Conservation (phyloP, 345 rosid species). For the Dipteronia dyeriana region DNA sequence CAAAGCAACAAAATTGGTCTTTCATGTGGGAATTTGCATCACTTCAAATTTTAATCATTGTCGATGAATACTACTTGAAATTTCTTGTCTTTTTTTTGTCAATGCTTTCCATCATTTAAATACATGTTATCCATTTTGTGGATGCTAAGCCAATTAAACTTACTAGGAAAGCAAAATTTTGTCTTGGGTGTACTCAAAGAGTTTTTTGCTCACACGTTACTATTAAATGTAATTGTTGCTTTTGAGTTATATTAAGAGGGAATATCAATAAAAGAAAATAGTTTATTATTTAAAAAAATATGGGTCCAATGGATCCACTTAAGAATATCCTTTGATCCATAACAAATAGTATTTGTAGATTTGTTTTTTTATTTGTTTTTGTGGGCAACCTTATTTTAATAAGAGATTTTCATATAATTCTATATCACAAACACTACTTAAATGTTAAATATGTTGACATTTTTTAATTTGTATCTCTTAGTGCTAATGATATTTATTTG, state of each 20-base stretch:
- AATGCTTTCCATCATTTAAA: background rate
- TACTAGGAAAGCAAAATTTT: background rate
- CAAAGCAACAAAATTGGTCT: conserved; percentile 29
- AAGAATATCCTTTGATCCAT: background rate
- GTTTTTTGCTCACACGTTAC: conserved; percentile 9
- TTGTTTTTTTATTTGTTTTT: too few relatives aligned
- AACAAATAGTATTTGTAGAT: too few relatives aligned
- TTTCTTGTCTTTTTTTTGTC: background rate
- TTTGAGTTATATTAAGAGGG: background rate
- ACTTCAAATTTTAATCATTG: background rate
- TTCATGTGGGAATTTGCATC: conserved; percentile 7
- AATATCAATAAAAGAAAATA: background rate
- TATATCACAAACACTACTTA: too few relatives aligned
- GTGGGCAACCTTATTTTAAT: background rate
- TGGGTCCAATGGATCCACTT: background rate
- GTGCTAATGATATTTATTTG: too few relatives aligned
- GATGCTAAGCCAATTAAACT: background rate
- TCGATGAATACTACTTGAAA: background rate
- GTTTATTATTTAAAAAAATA: background rate
- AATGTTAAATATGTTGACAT: too few relatives aligned
- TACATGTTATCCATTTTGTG: background rate
- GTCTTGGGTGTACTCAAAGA: background rate
- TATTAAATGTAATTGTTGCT: background rate
- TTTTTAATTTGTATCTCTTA: too few relatives aligned
- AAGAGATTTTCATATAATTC: background rate